Percentiles rank a stretch among this genome's conserved stretches.
These are phyloP conservation scores for Coriaria nepalensis DNA, from an alignment of 306 rosid species.

Conservation along the genomic window DNA sequence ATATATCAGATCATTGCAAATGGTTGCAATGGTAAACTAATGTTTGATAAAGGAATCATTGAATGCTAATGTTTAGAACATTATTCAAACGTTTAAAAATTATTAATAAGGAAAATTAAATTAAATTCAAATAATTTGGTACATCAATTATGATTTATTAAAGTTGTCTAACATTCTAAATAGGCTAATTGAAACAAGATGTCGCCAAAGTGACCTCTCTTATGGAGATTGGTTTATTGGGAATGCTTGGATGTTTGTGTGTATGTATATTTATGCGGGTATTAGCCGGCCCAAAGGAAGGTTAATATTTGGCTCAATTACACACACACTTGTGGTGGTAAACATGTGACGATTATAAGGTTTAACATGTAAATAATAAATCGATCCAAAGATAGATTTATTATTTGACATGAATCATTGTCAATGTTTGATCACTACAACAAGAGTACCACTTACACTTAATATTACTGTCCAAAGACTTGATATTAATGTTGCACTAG, in stretches of 20 bases:
- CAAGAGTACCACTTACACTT: background rate
- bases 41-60: too few species aligned
- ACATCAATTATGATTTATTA: too few species aligned
- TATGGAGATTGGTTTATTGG: background rate
- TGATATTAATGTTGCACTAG: conserved; percentile 1
- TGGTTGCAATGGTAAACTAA: too few species aligned
- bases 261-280: background rate
- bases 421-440: conserved; percentile 4
- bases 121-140: too few species aligned
- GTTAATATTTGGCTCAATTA: background rate
- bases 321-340: conserved; percentile 4
- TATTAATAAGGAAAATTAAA: too few species aligned
- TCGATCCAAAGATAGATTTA: background rate
- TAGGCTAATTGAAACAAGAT: background rate
- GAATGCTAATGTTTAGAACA: too few species aligned
- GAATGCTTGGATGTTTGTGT: background rate
- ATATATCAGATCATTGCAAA: too few species aligned
- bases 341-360: conserved; percentile 5
- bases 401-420: background rate
- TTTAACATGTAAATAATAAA: background rate
- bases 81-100: too few species aligned
- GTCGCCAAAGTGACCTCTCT: background rate
- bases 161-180: too few species aligned
- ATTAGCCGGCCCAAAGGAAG: background rate
- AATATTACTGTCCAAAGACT: conserved; percentile 6